Base-by-base conservation (phyloP, 176 grass and related monocot genomes). In the Oryza australiensis region DNA sequence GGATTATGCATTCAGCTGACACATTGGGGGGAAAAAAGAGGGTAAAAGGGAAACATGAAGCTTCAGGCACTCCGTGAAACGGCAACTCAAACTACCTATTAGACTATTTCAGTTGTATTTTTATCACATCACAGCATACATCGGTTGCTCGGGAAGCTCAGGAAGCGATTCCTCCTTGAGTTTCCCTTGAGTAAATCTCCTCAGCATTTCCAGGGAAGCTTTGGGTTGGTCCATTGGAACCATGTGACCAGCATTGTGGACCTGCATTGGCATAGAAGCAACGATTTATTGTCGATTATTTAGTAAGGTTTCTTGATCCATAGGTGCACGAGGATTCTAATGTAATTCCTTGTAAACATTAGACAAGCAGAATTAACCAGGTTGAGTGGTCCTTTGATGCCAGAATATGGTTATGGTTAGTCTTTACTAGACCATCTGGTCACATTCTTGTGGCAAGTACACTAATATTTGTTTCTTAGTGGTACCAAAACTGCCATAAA, bases 221-320 rank as follows among this genome's bases (percentile, higher is more conserved):
- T 93, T 95, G 0, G 92, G 96, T 13, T 98, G 96, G 83, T 98
- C 96, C 96, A 98, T 98, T 22, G 93, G 96, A 48, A 98, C 96
- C 96, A 98, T 93, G 82, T 98, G 93, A 26, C 90, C 96, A 5
- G 96, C 92, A 90, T 98, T 90, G 66, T 93, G 89, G 62, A 98
- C 85, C 93, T 98, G 83, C 66, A 64, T 82, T 79, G 35, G 60
- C 53, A 62, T 35, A 49, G n/a, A 73, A 69, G 1, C 74, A 70
- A 76, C 45, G 20, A 26, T 62, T 43, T 32, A 37, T 23, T 16
- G 49, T 22, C 5, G 23, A 27, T 71, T 0, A 15, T 74, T 62
- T 60, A 80, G 55, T 26, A 41, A 27, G n/a, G 18, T 0, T 32
- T 51, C 32, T 38, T 43, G n/a, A 49, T 72, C 66, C 15, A 57